Conservation (phyloP, 805 yeast genomes). For the Yueomyces sinensis region DNA sequence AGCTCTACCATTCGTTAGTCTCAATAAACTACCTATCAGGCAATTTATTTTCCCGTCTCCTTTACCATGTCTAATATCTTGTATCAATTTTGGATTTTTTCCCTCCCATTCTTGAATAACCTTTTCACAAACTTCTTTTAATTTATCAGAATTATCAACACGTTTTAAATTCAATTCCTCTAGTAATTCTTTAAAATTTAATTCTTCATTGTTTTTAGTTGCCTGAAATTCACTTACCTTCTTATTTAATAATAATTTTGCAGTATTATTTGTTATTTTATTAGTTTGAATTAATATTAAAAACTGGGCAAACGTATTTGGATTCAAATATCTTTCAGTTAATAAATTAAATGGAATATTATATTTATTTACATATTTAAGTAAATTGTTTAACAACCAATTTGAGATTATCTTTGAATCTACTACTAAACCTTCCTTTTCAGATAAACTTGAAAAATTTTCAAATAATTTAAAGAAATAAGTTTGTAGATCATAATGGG, state of each 20-base stretch:
- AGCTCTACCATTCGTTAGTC: too few species aligned
- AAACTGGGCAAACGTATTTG: slow-evolving; percentile 38
- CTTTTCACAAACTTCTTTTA: too few species aligned
- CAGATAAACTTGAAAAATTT: slow-evolving; percentile 23
- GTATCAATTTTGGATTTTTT: slow-evolving; percentile 38
- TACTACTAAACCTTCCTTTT: slow-evolving; percentile 10
- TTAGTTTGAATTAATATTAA: slow-evolving; percentile 35
- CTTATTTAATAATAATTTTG: slow-evolving; percentile 37
- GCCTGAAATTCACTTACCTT: too few species aligned
- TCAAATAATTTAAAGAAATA: slow-evolving; percentile 34
- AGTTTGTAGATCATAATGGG: slow-evolving; percentile 27
- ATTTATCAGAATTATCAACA: too few species aligned
- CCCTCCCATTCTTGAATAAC: too few species aligned
- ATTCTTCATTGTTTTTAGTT: too few species aligned
- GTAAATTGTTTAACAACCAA: slow-evolving; percentile 73
- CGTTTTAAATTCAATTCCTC: slow-evolving; percentile 37
- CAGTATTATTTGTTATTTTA: slow-evolving; percentile 51
- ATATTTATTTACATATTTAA: slow-evolving; percentile 54
- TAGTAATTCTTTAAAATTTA: slow-evolving; percentile 32
- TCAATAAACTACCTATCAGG: too few species aligned
- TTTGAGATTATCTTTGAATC: slow-evolving; percentile 39
- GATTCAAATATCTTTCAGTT: slow-evolving; percentile 22
- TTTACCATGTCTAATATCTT: slow-evolving; percentile 43
- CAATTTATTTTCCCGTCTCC: too few species aligned
- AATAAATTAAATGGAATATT: slow-evolving; percentile 24